Conservation (phyloP, 176 grass and related monocot genomes). For the Poa annua region DNA sequence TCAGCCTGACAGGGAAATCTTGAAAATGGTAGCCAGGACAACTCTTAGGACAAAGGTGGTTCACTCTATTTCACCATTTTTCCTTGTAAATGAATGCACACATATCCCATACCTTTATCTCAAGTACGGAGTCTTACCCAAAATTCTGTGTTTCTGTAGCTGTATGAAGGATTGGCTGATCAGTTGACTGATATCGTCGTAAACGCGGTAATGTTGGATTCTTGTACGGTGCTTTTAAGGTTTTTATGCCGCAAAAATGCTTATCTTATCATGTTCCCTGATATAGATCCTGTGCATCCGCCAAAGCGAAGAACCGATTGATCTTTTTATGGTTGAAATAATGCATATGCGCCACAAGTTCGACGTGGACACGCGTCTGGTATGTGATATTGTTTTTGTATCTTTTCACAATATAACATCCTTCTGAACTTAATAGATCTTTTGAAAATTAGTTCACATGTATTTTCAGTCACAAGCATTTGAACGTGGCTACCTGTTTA, state of each 20-base stretch:
- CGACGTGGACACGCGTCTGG: slow-evolving; percentile 90
- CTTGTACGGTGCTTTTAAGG: neutral
- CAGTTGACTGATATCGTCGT: slow-evolving; percentile 86
- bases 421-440: neutral
- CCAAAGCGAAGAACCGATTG: slow-evolving; percentile 74
- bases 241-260: slow-evolving; percentile 6
- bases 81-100: neutral
- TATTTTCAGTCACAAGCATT: neutral
- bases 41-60: slow-evolving; percentile 93
- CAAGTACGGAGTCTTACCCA: slow-evolving; percentile 13
- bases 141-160: slow-evolving; percentile 49
- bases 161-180: slow-evolving; percentile 93
- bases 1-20: slow-evolving; percentile 81
- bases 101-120: slow-evolving; percentile 1
- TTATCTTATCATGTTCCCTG: neutral
- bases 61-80: slow-evolving; percentile 11
- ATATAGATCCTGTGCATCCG: slow-evolving; percentile 82
- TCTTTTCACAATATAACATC: slow-evolving; percentile 13
- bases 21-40: slow-evolving; percentile 95
- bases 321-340: slow-evolving; percentile 99
- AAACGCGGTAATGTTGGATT: slow-evolving; percentile 63
- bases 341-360: slow-evolving; percentile 99
- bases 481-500: neutral
- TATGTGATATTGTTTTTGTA: slow-evolving; percentile 32
- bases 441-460: neutral